phyloP scores from a whole-genome alignment of 2,329 filamentous ascomycete genomes.

The Sporothrix euskadiensis region DNA sequence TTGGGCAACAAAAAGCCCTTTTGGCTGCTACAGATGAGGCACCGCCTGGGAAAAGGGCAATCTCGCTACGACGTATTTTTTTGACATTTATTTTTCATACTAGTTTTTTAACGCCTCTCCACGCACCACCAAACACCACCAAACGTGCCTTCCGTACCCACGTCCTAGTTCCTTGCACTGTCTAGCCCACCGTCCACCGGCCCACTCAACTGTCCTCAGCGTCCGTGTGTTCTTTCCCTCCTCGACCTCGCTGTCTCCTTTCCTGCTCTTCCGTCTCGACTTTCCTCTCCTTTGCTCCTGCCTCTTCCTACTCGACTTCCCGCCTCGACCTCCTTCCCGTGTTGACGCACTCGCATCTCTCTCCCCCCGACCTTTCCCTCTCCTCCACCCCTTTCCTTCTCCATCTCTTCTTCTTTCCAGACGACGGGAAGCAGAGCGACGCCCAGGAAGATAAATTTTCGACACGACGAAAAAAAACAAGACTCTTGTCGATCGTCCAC shows the following conservation, averaged over 20 bases:
- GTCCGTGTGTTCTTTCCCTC: constrained; percentile 30
- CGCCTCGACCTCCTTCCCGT: constrained; percentile 12
- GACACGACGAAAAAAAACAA: constrained; percentile 7
- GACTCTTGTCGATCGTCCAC: constrained; percentile 10
- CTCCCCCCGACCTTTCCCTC: not conserved
- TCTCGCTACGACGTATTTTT: constrained; percentile 27
- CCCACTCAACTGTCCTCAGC: constrained; percentile 16
- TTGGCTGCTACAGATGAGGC: constrained; percentile 14
- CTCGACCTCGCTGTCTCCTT: constrained; percentile 27
- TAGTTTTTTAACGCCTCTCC: constrained; percentile 31
- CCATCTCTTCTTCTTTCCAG: constrained; percentile 8
- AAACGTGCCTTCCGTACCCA: constrained; percentile 23
- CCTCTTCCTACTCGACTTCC: not conserved
- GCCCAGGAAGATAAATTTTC: not conserved
- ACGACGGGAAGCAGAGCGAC: constrained; percentile 17
- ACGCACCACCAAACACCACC: constrained; percentile 23
- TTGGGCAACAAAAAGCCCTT: not conserved
- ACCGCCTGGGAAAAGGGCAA: constrained; percentile 26
- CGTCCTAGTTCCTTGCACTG: constrained; percentile 14
- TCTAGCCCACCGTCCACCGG: constrained; percentile 19
- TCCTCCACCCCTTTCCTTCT: not conserved
- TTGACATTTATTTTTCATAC: constrained; percentile 28
- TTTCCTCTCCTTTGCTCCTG: constrained; percentile 11
- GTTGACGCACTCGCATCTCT: constrained; percentile 1
- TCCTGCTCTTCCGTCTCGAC: constrained; percentile 17